These are phyloP conservation scores for Beta corolliflora DNA, from an alignment of 179 eudicot species.

Conservation along the genomic window DNA sequence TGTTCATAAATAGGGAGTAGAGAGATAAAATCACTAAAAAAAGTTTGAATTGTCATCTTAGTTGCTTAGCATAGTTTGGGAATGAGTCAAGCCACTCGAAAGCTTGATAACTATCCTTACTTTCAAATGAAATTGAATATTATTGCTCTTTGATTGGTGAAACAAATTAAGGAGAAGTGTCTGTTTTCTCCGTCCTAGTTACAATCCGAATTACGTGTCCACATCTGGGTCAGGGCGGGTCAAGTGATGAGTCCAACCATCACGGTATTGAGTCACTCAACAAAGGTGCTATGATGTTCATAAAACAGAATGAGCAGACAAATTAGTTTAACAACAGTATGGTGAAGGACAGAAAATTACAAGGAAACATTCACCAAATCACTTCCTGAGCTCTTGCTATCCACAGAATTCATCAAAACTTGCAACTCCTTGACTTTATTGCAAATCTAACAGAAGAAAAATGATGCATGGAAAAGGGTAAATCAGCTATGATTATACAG, in stretches of 20 bases:
- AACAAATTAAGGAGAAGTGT: not conserved
- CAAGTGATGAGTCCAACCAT: conserved; percentile 1
- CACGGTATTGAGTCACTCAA: not conserved
- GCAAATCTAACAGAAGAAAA: conserved; percentile 46
- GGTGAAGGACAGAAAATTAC: conserved; percentile 36
- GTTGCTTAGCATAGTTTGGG: too few relatives aligned
- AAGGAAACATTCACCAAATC: conserved; percentile 41
- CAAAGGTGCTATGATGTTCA: not conserved
- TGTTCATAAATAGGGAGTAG: too few relatives aligned
- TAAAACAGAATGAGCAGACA: conserved; percentile 5
- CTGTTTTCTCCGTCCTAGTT: not conserved
- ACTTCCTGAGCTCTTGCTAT: conserved; percentile 43
- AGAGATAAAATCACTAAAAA: too few relatives aligned
- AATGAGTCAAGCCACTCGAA: too few relatives aligned
- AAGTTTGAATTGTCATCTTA: too few relatives aligned
- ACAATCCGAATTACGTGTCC: not conserved
- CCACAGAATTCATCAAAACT: conserved; percentile 43
- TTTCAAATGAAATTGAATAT: too few relatives aligned
- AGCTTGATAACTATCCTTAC: not conserved
- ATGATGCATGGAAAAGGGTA: not conserved
- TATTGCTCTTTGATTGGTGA: not conserved
- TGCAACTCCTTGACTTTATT: conserved; percentile 72
- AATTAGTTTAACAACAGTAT: not conserved
- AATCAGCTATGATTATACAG: not conserved
- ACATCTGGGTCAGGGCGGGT: not conserved